phyloP scores from a whole-genome alignment of 2,329 filamentous ascomycete genomes.

The Exophiala mesophila region DNA sequence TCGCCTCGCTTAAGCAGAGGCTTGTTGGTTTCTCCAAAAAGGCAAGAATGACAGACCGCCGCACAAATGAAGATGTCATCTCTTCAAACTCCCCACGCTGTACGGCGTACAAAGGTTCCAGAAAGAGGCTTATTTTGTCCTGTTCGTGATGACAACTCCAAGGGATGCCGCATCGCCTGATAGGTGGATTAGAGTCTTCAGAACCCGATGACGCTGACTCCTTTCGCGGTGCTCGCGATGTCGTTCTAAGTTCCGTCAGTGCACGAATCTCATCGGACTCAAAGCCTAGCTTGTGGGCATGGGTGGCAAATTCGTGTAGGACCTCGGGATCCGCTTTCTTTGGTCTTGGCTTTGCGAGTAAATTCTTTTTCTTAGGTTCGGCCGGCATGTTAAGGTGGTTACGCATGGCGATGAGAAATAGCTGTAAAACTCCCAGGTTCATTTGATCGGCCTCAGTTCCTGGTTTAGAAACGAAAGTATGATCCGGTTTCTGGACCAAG shows the following conservation, averaged over 20 bases:
- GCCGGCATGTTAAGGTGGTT: not conserved
- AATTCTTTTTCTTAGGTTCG: not conserved
- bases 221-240: conserved; percentile 2
- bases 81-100: too few relatives aligned
- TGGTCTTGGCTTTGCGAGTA: not conserved
- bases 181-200: not conserved
- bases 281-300: not conserved
- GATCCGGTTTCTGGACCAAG: conserved; percentile 1
- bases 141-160: too few relatives aligned
- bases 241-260: conserved; percentile 2
- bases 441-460: not conserved
- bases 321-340: not conserved
- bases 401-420: conserved; percentile 2
- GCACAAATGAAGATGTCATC: too few relatives aligned
- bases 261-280: conserved; percentile 2
- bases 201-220: not conserved
- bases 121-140: too few relatives aligned
- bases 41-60: too few relatives aligned
- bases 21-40: too few relatives aligned
- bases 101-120: too few relatives aligned
- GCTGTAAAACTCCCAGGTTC: not conserved
- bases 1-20: too few relatives aligned
- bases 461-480: not conserved
- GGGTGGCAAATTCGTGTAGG: not conserved
- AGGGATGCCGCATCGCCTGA: too few relatives aligned